Percentiles rank a stretch among this genome's conserved stretches.
Conservation (phyloP, 306 rosid species). For the Dalbergia cochinchinensis region DNA sequence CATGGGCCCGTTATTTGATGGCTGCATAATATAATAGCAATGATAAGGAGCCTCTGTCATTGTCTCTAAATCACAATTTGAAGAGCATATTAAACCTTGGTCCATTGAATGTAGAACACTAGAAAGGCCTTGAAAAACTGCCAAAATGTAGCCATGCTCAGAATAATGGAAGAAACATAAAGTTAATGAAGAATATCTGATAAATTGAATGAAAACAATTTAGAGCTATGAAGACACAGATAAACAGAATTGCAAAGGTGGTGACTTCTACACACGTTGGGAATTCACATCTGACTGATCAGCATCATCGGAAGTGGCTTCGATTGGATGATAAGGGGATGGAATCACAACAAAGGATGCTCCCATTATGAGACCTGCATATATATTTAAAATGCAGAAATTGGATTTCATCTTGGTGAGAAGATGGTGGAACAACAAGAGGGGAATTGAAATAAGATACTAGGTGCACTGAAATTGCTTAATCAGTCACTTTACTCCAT, state of each 20-base stretch:
- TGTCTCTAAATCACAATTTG: conserved; percentile 64
- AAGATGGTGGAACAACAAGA: conserved; percentile 6
- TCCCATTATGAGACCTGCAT: conserved; percentile 73
- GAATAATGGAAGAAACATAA: conserved; percentile 23
- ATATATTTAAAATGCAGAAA: conserved; percentile 39
- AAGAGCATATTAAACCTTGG: conserved; percentile 60
- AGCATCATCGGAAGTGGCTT: conserved; percentile 59
- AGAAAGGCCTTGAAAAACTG: conserved; percentile 62
- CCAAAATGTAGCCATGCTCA: conserved; percentile 37
- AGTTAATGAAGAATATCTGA: conserved; percentile 39
- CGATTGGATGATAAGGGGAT: conserved; percentile 56
- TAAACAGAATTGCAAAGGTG: conserved; percentile 39
- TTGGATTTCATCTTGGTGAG: conserved; percentile 13
- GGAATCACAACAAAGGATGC: conserved; percentile 69
- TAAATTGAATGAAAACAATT: conserved; percentile 25
- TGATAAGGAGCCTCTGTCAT: conserved; percentile 65
- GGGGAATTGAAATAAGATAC: not conserved
- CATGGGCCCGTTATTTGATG: conserved; percentile 76
- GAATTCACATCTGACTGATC: conserved; percentile 66
- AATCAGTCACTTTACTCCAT: conserved; percentile 7
- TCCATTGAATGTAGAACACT: conserved; percentile 55
- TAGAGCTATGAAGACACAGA: conserved; percentile 27
- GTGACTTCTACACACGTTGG: conserved; percentile 60
- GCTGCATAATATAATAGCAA: conserved; percentile 75
- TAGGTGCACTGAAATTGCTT: conserved; percentile 29